Evolutionary conservation across 495 filamentous ascomycete genomes (phyloP).

Genomic region (Clohesyomyces aquaticus): DNA sequence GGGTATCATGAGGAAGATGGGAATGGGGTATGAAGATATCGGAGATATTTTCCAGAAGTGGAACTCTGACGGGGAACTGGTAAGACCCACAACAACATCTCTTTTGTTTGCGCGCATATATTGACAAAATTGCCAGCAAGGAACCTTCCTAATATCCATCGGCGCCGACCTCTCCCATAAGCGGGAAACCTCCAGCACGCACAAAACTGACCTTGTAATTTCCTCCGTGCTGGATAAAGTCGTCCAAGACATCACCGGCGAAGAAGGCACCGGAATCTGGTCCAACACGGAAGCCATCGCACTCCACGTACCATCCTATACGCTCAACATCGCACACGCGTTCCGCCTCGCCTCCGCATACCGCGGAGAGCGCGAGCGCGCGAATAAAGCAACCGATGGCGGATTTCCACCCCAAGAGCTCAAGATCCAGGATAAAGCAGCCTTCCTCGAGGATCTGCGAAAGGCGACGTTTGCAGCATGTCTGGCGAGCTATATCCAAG

Average conservation of each 20-base stretch:
- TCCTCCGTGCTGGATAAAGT: constrained; percentile 74
- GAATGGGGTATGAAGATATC: constrained; percentile 65
- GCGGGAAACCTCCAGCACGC: constrained; percentile 43
- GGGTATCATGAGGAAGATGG: constrained; percentile 64
- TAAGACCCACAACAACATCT: constrained; percentile 19
- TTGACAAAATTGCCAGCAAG: constrained; percentile 19
- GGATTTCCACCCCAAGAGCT: constrained; percentile 46
- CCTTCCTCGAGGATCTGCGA: constrained; percentile 63
- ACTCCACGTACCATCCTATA: constrained; percentile 67
- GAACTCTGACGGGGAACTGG: constrained; percentile 62
- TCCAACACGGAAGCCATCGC: constrained; percentile 62
- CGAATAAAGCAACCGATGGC: constrained; percentile 39
- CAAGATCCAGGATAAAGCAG: constrained; percentile 49
- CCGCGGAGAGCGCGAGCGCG: constrained; percentile 55
- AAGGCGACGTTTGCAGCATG: constrained; percentile 66
- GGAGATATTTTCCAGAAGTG: constrained; percentile 63
- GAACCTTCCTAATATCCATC: constrained; percentile 67
- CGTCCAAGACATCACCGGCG: constrained; percentile 69
- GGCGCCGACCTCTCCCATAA: constrained; percentile 64
- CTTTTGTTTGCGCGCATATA: not conserved
- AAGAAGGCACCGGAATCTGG: constrained; percentile 73
- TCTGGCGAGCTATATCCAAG: constrained; percentile 67
- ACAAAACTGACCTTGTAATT: constrained; percentile 57
- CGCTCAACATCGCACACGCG: constrained; percentile 65
- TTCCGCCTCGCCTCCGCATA: constrained; percentile 69